Conservation (phyloP, 805 yeast genomes). For the Saturnispora zaruensis region DNA sequence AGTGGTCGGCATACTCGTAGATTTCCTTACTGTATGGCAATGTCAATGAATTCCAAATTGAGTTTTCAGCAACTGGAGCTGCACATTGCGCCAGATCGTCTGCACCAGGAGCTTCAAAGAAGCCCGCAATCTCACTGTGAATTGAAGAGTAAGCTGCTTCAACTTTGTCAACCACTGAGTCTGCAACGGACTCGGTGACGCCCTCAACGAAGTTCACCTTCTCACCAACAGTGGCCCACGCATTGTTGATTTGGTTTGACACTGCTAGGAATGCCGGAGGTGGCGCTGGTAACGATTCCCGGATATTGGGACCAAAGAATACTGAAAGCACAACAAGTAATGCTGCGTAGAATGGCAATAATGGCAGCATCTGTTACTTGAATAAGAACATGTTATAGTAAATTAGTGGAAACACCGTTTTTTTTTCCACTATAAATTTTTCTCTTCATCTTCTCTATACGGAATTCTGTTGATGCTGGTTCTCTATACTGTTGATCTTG, state of each 20-base stretch:
- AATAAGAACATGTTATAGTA: not conserved
- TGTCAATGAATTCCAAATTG: not conserved
- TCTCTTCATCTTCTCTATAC: not conserved
- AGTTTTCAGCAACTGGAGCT: not conserved
- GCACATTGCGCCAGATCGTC: not conserved
- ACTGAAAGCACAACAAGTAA: constrained; percentile 7
- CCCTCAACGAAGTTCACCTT: constrained; percentile 2
- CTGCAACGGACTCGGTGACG: constrained; percentile 1
- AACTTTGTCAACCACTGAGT: not conserved
- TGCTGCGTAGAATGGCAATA: constrained; percentile 10
- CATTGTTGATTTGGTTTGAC: not conserved
- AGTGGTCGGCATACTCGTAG: not conserved
- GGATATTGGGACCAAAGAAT: constrained; percentile 8
- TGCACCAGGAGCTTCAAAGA: constrained; percentile 2
- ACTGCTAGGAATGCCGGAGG: not conserved
- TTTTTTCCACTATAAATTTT: not conserved
- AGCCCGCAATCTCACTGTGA: not conserved
- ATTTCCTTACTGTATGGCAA: not conserved
- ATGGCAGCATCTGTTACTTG: constrained; percentile 8
- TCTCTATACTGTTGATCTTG: not conserved
- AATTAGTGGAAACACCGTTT: not conserved
- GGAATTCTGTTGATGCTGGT: not conserved
- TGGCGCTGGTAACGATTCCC: constrained; percentile 1
- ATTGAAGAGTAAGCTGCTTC: not conserved
- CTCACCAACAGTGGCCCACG: not conserved